Conservation (phyloP, 208 protist species). For the Wallacemonas sp. region DNA sequence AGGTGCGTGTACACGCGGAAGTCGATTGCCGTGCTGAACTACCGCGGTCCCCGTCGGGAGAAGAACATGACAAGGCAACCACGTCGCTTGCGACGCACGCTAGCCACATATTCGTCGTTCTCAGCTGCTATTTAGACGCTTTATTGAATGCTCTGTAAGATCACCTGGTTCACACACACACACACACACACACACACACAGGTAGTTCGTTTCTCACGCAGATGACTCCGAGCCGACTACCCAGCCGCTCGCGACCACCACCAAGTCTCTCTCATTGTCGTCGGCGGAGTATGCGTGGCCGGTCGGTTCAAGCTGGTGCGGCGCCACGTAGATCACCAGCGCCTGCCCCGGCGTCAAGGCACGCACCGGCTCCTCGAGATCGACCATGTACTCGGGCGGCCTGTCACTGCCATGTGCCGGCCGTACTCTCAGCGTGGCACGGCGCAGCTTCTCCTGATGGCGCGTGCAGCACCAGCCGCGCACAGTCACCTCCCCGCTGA, state of each 20-base stretch:
- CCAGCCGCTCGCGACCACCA: constrained; percentile 41
- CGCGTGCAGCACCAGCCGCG: constrained; percentile 50
- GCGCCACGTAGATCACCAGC: constrained; percentile 49
- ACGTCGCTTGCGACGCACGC: no score
- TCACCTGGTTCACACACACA: constrained; percentile 10
- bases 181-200: constrained; percentile 7
- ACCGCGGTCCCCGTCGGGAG: no score
- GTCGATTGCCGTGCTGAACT: no score
- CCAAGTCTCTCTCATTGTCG: constrained; percentile 10
- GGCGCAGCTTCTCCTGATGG: constrained; percentile 57
- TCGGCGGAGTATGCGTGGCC: neutral
- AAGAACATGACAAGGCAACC: no score
- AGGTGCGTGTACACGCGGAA: no score
- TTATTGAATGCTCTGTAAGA: no score
- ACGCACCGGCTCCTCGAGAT: constrained; percentile 45
- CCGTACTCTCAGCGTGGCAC: constrained; percentile 23
- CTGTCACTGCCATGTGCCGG: constrained; percentile 3
- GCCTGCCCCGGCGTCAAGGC: constrained; percentile 67
- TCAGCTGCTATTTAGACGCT: no score
- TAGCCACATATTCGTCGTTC: no score
- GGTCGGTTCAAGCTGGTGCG: neutral
- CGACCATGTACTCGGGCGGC: no score
- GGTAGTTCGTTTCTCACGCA: neutral
- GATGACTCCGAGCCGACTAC: constrained; percentile 4
- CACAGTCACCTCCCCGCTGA: constrained; percentile 10